Conservation (phyloP, 78 protist species). For the Goniomonas avonlea region DNA sequence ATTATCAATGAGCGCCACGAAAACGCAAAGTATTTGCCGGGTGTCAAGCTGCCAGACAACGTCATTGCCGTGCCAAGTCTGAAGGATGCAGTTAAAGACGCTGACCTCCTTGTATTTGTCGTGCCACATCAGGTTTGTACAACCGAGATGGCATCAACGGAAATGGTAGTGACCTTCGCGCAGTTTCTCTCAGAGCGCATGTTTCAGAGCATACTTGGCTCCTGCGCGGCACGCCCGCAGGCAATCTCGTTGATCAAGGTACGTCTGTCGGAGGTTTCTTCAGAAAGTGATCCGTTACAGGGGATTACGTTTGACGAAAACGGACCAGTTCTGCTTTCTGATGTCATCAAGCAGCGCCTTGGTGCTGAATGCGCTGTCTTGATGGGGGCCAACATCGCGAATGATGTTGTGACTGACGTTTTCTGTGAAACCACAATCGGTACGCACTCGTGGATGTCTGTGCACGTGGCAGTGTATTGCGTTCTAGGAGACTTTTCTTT, state of each 20-base stretch:
- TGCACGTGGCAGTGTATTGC: no score
- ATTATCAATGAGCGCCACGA: constrained; percentile 50
- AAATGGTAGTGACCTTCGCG: background rate
- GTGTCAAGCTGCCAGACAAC: constrained; percentile 42
- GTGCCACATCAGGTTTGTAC: constrained; percentile 60
- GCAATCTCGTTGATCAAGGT: constrained; percentile 66
- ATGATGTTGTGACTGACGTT: constrained; percentile 51
- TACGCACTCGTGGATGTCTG: background rate
- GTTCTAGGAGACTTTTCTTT: no score
- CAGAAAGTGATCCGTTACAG: no score
- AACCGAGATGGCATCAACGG: background rate
- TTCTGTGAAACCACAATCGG: constrained; percentile 67
- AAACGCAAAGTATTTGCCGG: constrained; percentile 60
- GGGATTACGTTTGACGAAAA: constrained; percentile 18
- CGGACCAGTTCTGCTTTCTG: constrained; percentile 40
- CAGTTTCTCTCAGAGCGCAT: no score
- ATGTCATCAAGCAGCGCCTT: constrained; percentile 34
- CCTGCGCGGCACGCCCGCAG: background rate
- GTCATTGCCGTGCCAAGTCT: constrained; percentile 40
- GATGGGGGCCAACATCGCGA: constrained; percentile 69
- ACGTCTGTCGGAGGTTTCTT: no score
- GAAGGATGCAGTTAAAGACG: constrained; percentile 27
- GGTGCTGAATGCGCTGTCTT: constrained; percentile 26
- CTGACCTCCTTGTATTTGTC: constrained; percentile 49
- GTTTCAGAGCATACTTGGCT: no score